These are phyloP conservation scores for Penicillium freii DNA, from an alignment of 2,329 filamentous ascomycete species.

Conservation along the genomic window DNA sequence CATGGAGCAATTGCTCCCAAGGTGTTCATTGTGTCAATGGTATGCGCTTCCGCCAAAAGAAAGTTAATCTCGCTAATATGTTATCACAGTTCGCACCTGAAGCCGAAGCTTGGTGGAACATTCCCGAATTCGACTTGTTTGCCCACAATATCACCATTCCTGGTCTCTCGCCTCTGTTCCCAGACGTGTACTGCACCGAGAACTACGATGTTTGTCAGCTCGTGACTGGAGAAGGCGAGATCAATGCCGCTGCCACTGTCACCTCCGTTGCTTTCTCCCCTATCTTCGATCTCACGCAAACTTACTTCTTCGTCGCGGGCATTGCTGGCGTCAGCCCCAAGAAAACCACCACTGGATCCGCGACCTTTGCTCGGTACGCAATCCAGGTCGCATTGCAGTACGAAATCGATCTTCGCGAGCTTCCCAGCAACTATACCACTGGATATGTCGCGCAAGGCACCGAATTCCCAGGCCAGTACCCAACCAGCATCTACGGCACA, in stretches of 20 bases:
- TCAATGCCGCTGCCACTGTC: conserved; percentile 70
- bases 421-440: conserved; percentile 62
- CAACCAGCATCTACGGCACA: conserved; percentile 61
- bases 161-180: conserved; percentile 65
- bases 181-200: conserved; percentile 62
- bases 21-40: conserved; percentile 46
- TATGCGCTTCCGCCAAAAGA: conserved; percentile 16
- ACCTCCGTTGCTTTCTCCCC: conserved; percentile 61
- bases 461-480: conserved; percentile 56
- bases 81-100: conserved; percentile 58
- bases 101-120: conserved; percentile 60
- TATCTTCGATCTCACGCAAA: conserved; percentile 62
- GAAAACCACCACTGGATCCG: conserved; percentile 62
- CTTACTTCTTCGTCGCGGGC: conserved; percentile 70
- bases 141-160: conserved; percentile 58
- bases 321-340: conserved; percentile 74
- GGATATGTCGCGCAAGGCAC: conserved; percentile 68
- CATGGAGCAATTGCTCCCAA: conserved; percentile 36
- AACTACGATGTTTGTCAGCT: conserved; percentile 65
- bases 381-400: conserved; percentile 75
- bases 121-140: conserved; percentile 56
- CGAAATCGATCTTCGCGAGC: conserved; percentile 69
- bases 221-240: conserved; percentile 67
- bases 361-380: conserved; percentile 67
- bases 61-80: neutral